These are phyloP conservation scores for Rubus idaeus DNA, from an alignment of 306 rosid species.

Conservation along the genomic window DNA sequence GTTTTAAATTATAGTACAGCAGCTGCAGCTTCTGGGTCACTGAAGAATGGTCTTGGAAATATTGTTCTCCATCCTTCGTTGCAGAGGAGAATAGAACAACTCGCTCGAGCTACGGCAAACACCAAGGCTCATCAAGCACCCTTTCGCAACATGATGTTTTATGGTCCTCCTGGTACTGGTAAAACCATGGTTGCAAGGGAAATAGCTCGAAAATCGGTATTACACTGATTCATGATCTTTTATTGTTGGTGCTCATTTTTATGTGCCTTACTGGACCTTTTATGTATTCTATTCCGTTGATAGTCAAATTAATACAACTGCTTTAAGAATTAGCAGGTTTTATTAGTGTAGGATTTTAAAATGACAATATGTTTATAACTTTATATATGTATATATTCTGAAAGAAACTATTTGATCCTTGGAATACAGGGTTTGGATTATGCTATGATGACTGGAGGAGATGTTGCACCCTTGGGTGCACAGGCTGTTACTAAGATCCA, in stretches of 20 bases:
- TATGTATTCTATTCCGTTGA: neutral
- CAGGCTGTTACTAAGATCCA: conserved; percentile 98
- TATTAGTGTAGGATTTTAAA: neutral
- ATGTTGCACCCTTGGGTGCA: conserved; percentile 93
- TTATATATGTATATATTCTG: neutral
- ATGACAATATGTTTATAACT: neutral
- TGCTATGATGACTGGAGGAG: conserved; percentile 99
- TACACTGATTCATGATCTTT: conserved; percentile 11
- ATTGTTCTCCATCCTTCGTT: conserved; percentile 90
- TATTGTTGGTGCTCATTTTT: conserved; percentile 4
- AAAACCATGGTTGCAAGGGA: conserved; percentile 99
- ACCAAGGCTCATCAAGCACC: conserved; percentile 97
- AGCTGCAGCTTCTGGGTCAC: conserved; percentile 43
- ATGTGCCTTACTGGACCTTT: neutral
- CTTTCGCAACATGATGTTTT: conserved; percentile 92
- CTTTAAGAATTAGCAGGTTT: neutral
- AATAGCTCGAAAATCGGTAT: conserved; percentile 92
- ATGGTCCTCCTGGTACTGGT: conserved; percentile 99
- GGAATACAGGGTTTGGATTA: conserved; percentile 87
- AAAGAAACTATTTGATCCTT: neutral
- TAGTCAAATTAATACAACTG: neutral
- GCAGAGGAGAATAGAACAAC: conserved; percentile 81
- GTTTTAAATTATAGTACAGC: conserved; percentile 44
- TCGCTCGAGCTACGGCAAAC: conserved; percentile 90
- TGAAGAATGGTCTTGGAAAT: conserved; percentile 60